A percentile compares a stretch with the other conserved stretches of the same genome.
These are phyloP conservation scores for Cercospora zeae-maydis DNA, from an alignment of 2,329 filamentous ascomycete genomes.

Conservation along the genomic window DNA sequence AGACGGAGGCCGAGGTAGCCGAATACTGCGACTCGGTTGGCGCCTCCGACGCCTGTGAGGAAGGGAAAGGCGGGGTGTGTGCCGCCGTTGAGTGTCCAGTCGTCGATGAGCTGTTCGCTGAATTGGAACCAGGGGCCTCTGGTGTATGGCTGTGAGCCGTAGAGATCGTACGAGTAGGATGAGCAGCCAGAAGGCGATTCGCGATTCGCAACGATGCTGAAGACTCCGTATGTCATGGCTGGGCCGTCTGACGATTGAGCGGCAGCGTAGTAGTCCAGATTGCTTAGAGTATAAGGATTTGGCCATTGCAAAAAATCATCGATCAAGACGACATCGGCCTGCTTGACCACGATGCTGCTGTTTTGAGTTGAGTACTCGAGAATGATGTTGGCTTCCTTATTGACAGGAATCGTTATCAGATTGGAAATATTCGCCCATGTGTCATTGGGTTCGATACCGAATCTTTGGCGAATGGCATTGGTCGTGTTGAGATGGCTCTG, in stretches of 20 bases:
- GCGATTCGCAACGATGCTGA: constrained; percentile 63
- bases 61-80: constrained; percentile 69
- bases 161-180: constrained; percentile 64
- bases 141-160: constrained; percentile 61
- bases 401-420: constrained; percentile 55
- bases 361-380: constrained; percentile 66
- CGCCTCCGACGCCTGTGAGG: constrained; percentile 66
- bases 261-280: constrained; percentile 67
- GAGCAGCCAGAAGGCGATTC: constrained; percentile 65
- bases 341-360: constrained; percentile 63
- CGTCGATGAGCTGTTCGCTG: constrained; percentile 65
- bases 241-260: constrained; percentile 66
- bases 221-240: constrained; percentile 70
- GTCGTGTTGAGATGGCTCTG: constrained; percentile 54
- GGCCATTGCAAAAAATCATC: constrained; percentile 62
- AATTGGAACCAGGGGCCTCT: constrained; percentile 67
- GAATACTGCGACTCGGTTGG: constrained; percentile 64
- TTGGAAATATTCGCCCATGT: constrained; percentile 57
- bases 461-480: constrained; percentile 55
- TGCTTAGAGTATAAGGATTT: constrained; percentile 53
- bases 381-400: constrained; percentile 56
- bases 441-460: constrained; percentile 53
- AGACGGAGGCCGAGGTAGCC: constrained; percentile 65
- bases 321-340: constrained; percentile 66
- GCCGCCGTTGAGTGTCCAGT: constrained; percentile 58